Conservation (phyloP, 2,329 filamentous ascomycete species). For the Alternaria dauci region DNA sequence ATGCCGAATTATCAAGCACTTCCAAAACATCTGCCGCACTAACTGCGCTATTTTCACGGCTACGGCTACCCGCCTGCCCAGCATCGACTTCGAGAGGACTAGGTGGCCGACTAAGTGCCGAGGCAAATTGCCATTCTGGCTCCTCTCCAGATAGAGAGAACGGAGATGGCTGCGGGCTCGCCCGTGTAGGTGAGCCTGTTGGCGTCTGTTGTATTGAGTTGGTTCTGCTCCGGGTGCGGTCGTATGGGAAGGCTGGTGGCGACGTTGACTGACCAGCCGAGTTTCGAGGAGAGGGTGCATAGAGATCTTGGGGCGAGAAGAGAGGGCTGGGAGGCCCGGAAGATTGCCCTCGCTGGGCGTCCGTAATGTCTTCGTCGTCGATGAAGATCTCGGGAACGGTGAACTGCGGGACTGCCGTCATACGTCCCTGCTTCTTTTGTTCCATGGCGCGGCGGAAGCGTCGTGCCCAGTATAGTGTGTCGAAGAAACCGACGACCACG, state of each 20-base stretch:
- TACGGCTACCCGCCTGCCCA: conserved; percentile 57
- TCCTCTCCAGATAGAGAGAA: conserved; percentile 39
- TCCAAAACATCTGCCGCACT: conserved; percentile 81
- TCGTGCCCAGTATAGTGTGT: conserved; percentile 88
- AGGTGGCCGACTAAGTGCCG: conserved; percentile 52
- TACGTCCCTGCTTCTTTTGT: conserved; percentile 73
- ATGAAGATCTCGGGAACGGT: conserved; percentile 90
- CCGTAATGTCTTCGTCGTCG: conserved; percentile 73
- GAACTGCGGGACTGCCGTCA: conserved; percentile 80
- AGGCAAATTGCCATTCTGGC: conserved; percentile 58
- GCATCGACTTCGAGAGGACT: conserved; percentile 46
- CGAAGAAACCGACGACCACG: conserved; percentile 92
- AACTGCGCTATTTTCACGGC: conserved; percentile 72
- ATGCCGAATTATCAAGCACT: conserved; percentile 86
- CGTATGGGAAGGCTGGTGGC: conserved; percentile 34
- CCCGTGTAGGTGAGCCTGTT: conserved; percentile 43
- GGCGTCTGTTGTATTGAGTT: conserved; percentile 53
- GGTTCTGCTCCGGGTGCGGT: conserved; percentile 42
- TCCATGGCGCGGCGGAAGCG: conserved; percentile 80
- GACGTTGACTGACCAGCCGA: conserved; percentile 38
- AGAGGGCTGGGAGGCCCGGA: conserved; percentile 46
- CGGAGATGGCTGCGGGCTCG: conserved; percentile 38
- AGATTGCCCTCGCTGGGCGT: conserved; percentile 49
- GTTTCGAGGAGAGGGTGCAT: conserved; percentile 28
- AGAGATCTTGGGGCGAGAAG: conserved; percentile 43